Evolutionary conservation across 192 early-diverging fungal species (phyloP), one percentile per base, ranked within the genome.

Genomic region (Entomortierella beljakovae): DNA sequence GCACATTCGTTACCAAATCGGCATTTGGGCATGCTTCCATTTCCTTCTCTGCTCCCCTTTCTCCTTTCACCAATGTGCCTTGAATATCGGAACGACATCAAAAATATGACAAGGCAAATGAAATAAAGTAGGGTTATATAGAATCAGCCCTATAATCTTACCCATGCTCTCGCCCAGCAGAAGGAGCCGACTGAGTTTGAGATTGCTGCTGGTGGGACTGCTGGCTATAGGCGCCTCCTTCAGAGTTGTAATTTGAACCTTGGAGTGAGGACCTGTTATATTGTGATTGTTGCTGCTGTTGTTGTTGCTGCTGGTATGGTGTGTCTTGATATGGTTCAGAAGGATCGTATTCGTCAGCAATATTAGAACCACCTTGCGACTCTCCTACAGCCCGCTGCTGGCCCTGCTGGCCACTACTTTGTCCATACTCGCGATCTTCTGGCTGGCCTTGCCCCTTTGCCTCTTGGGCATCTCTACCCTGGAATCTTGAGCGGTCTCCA

Each of bases 151-250:
- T 2, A 20, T 15, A 20, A 23, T 57, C 75, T 79, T 79, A 79
- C 75, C 75, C 75, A 64, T 54, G 75, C 56, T 79, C 75, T 20
- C 75, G 75, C 26, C 61, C 60, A 29, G 29, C 53, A 16, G 63
- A 34, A 8, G 55, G 29, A 15, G 74, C 11, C 18, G 61, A 50
- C 50, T 55, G 40, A 40, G 68, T 37, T 40, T 68, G 65, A 25
- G 60, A 63, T 16, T 61, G 65, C 20, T 63, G 61, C 51, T 65
- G 63, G 28, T 26, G 37, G 10, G 26, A 29, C 11, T 65, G 63
- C 18, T 65, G 63, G 20, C 54, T 49, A 20, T 53, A 64, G 18
- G 50, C 34, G 13, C 49, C 31, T 3, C 48, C 48, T 3, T 64
- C 61, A 16, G 61, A 37, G 18, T 52, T 51, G 25, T 62, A 49